phyloP scores from a whole-genome alignment of 2,329 filamentous ascomycete genomes.

The Scedosporium dehoogii region DNA sequence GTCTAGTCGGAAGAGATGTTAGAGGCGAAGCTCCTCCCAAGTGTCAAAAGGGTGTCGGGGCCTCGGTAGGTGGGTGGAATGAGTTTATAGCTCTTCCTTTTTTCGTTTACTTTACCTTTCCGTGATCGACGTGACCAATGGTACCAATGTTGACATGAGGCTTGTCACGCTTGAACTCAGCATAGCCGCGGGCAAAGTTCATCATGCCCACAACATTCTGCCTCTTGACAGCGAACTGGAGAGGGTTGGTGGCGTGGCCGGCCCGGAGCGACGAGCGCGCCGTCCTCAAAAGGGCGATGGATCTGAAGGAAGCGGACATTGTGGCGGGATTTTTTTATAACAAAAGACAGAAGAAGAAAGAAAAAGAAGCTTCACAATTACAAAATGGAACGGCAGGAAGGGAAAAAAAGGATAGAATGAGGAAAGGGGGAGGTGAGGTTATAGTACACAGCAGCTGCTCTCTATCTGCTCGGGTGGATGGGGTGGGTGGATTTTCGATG shows the following conservation, averaged over 20 bases:
- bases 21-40: background rate
- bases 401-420: too few species aligned
- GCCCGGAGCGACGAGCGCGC: slow-evolving; percentile 64
- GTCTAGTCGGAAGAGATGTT: slow-evolving; percentile 49
- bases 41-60: too few species aligned
- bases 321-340: slow-evolving; percentile 23
- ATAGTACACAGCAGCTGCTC: slow-evolving; percentile 2
- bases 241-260: slow-evolving; percentile 60
- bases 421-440: background rate
- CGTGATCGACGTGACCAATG: slow-evolving; percentile 99
- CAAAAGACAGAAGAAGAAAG: background rate
- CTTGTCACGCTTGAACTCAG: slow-evolving; percentile 78
- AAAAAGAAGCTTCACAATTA: slow-evolving; percentile 2
- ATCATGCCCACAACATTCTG: slow-evolving; percentile 55
- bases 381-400: background rate
- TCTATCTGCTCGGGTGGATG: background rate
- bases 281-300: slow-evolving; percentile 70
- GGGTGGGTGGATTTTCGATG: background rate
- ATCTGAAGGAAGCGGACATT: slow-evolving; percentile 76
- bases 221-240: slow-evolving; percentile 58
- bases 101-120: slow-evolving; percentile 58
- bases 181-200: slow-evolving; percentile 56
- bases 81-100: too few species aligned
- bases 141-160: slow-evolving; percentile 99
- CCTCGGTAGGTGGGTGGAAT: background rate